phyloP scores from a whole-genome alignment of 305 asterid genomes.

The Coffea humblotiana region DNA sequence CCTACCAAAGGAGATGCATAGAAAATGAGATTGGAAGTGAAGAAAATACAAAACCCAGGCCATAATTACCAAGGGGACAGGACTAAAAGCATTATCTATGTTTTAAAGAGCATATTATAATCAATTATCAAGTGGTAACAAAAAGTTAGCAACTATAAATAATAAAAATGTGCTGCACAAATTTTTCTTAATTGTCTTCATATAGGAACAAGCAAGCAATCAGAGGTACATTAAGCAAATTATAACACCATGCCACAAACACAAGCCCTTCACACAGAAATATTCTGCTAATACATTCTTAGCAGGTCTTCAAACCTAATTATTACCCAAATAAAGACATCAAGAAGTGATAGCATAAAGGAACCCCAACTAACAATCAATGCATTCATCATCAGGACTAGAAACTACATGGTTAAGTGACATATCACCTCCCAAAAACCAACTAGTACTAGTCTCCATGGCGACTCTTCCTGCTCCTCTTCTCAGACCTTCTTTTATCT shows the following conservation, averaged over 20 bases:
- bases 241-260: neutral
- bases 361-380: neutral
- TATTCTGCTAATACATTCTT: neutral
- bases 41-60: neutral
- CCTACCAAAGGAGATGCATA: neutral
- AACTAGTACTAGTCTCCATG: conserved; percentile 41
- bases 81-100: neutral
- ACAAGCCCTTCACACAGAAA: neutral
- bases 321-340: neutral
- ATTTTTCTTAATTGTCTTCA: no score
- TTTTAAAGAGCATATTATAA: neutral
- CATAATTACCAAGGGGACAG: neutral
- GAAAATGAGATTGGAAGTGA: neutral
- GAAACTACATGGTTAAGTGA: neutral
- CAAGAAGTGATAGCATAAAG: neutral
- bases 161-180: neutral
- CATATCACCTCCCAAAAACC: conserved; percentile 7
- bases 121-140: neutral
- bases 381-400: neutral
- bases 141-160: neutral
- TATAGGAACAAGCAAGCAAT: neutral
- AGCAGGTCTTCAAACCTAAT: neutral
- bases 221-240: neutral
- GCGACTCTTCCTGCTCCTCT: conserved; percentile 61
- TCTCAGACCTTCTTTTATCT: conserved; percentile 60